Conservation (phyloP, 2,329 filamentous ascomycete species). For the Camillea tinctor region DNA sequence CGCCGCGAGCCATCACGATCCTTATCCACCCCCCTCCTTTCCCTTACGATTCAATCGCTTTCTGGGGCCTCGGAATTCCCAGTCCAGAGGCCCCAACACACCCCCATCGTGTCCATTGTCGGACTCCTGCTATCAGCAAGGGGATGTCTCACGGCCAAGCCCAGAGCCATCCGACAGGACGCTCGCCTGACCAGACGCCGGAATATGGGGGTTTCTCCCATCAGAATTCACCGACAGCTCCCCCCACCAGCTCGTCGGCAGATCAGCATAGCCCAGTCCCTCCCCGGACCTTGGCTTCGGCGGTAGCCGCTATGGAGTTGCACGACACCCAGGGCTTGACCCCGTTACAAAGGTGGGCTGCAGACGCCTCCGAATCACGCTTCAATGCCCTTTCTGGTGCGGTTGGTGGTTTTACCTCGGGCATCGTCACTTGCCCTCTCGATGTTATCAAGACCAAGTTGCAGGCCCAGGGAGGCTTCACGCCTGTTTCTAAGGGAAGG, state of each 20-base stretch:
- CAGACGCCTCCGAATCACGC: conserved; percentile 56
- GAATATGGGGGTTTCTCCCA: conserved; percentile 37
- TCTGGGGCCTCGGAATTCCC: conserved; percentile 22
- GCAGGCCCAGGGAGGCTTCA: conserved; percentile 88
- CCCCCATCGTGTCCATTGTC: conserved; percentile 8
- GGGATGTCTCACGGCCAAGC: conserved; percentile 55
- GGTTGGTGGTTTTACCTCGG: conserved; percentile 86
- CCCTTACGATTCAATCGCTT: conserved; percentile 8
- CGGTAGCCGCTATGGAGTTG: conserved; percentile 29
- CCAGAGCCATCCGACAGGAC: conserved; percentile 32
- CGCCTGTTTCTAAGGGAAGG: conserved; percentile 47
- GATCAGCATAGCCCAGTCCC: conserved; percentile 16
- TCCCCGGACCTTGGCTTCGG: conserved; percentile 15
- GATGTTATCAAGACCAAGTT: conserved; percentile 99
- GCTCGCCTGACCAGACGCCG: conserved; percentile 25
- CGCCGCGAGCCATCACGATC: background rate
- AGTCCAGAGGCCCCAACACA: conserved; percentile 21
- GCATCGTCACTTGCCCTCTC: conserved; percentile 91
- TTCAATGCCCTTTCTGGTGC: conserved; percentile 88
- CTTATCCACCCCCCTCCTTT: background rate
- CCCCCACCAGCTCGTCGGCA: conserved; percentile 24
- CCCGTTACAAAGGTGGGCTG: conserved; percentile 55
- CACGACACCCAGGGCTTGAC: conserved; percentile 36
- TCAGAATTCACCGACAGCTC: conserved; percentile 26
- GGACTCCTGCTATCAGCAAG: conserved; percentile 11